These are phyloP conservation scores for Vachellia collinsii DNA, from an alignment of 306 rosid species.

Conservation along the genomic window DNA sequence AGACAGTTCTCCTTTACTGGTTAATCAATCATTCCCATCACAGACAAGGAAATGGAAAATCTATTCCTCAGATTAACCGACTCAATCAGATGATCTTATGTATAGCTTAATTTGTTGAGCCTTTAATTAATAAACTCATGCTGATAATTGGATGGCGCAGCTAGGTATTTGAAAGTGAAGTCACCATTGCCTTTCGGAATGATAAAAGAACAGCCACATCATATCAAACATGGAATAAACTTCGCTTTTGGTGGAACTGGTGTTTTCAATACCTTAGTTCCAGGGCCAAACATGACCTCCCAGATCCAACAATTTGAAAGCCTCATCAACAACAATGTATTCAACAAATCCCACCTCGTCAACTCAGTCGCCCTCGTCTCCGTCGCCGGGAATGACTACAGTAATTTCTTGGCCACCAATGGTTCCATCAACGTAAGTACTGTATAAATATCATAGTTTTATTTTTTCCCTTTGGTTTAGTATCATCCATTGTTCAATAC, in stretches of 20 bases:
- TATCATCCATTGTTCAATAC: too few species aligned
- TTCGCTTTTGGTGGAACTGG: conserved; percentile 91
- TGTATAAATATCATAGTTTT: too few species aligned
- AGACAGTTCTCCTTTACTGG: conserved; percentile 22
- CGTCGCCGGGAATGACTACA: conserved; percentile 82
- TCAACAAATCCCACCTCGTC: conserved; percentile 43
- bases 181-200: conserved; percentile 79
- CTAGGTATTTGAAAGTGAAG: conserved; percentile 63
- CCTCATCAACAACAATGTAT: conserved; percentile 41
- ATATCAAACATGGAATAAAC: conserved; percentile 76
- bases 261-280: conserved; percentile 60
- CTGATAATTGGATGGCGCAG: conserved; percentile 44
- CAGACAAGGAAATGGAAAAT: background rate
- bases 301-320: conserved; percentile 65
- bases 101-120: too few species aligned
- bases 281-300: conserved; percentile 77
- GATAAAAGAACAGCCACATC: conserved; percentile 44
- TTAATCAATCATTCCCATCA: conserved; percentile 1
- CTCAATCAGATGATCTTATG: background rate
- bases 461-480: too few species aligned
- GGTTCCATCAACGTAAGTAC: conserved; percentile 56
- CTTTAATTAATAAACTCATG: background rate
- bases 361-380: conserved; percentile 72
- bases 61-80: background rate
- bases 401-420: conserved; percentile 37